Conservation (phyloP, 169 alveolate species). For the Plasmodium billcollinsi region DNA sequence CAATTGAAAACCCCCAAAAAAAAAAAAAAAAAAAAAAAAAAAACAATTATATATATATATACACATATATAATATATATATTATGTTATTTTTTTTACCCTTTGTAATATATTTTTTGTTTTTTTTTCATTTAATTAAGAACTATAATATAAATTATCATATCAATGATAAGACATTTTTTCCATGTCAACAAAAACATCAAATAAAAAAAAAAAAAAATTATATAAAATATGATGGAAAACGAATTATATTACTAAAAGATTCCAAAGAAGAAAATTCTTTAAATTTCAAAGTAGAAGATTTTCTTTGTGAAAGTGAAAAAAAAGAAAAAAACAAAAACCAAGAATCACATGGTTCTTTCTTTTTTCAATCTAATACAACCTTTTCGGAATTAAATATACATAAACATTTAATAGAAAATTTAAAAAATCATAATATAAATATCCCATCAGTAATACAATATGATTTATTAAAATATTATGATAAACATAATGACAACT, state of each 20-base stretch:
- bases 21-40: constrained; percentile 31
- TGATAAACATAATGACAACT: constrained; percentile 21
- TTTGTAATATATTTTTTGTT: constrained; percentile 5
- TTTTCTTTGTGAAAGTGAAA: constrained; percentile 42
- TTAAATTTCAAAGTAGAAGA: constrained; percentile 15
- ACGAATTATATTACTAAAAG: background rate
- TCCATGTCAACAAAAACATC: no score
- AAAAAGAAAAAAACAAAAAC: constrained; percentile 13
- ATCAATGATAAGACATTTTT: no score
- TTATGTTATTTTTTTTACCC: constrained; percentile 38
- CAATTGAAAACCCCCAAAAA: background rate
- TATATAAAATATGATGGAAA: constrained; percentile 18
- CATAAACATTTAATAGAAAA: constrained; percentile 42
- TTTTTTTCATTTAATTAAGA: constrained; percentile 12
- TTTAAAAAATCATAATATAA: constrained; percentile 38
- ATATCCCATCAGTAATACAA: constrained; percentile 43
- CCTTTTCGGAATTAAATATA: constrained; percentile 42
- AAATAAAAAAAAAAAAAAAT: background rate
- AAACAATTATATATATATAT: background rate
- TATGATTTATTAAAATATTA: constrained; percentile 57
- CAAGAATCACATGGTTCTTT: background rate
- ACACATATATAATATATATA: constrained; percentile 1
- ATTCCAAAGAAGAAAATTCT: background rate
- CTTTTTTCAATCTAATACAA: constrained; percentile 44
- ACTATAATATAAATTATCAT: constrained; percentile 8